Conservation (phyloP, 2,329 filamentous ascomycete species). For the Remersonia thermophila region DNA sequence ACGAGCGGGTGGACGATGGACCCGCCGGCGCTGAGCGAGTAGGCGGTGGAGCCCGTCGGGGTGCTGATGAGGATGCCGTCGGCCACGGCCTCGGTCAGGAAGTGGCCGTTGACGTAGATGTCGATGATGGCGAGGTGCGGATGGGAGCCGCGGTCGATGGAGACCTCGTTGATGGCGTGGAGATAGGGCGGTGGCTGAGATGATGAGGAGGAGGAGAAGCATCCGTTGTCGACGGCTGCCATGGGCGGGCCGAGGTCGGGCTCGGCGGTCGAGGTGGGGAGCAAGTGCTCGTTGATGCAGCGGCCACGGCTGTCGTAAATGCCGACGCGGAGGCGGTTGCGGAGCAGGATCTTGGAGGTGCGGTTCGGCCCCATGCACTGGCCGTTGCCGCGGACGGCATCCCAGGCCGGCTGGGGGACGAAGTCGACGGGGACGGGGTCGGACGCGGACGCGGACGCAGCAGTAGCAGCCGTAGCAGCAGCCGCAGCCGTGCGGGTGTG, state of each 20-base stretch:
- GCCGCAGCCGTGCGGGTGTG: constrained; percentile 27
- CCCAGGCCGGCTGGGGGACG: constrained; percentile 41
- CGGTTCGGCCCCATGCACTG: constrained; percentile 69
- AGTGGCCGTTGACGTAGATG: constrained; percentile 77
- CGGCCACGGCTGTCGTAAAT: constrained; percentile 60
- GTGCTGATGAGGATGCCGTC: constrained; percentile 93
- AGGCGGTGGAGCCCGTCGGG: constrained; percentile 89
- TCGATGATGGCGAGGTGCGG: constrained; percentile 88
- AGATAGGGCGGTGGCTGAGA: constrained; percentile 24
- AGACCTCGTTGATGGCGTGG: constrained; percentile 85
- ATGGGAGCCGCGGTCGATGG: constrained; percentile 80
- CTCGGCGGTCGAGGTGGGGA: constrained; percentile 34
- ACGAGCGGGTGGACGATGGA: constrained; percentile 92
- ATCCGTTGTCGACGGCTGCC: not conserved
- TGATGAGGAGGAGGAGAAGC: not conserved
- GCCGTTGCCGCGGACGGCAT: constrained; percentile 64
- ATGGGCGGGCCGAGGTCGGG: constrained; percentile 12
- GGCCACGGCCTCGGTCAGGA: constrained; percentile 84
- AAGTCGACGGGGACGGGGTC: constrained; percentile 15
- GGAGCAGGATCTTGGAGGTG: constrained; percentile 68
- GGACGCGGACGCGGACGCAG: constrained; percentile 9
- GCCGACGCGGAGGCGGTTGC: constrained; percentile 76
- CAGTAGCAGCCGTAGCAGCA: no score
- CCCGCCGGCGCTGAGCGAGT: constrained; percentile 84
- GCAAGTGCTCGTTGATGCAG: constrained; percentile 43